Conservation (phyloP, 257 asterid species). For the Rauvolfia tetraphylla region DNA sequence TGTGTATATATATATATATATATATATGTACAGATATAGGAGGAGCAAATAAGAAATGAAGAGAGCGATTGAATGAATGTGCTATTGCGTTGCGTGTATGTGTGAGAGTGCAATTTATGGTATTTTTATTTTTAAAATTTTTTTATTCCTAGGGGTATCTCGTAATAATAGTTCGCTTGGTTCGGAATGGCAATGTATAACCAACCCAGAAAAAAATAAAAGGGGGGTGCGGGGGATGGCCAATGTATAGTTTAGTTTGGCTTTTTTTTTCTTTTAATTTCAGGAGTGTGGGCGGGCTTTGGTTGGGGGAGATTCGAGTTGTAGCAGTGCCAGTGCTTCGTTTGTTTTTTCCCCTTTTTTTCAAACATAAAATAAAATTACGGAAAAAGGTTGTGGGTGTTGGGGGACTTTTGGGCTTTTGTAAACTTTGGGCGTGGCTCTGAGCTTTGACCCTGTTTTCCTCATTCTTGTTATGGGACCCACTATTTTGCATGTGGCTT, state of each 20-base stretch:
- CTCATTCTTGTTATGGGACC: not conserved
- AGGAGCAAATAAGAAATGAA: not conserved
- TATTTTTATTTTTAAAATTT: not conserved
- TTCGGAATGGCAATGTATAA: too few species aligned
- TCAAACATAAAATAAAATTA: not conserved
- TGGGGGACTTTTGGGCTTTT: not conserved
- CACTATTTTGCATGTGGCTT: not conserved
- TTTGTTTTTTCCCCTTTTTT: not conserved
- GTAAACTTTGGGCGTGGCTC: not conserved
- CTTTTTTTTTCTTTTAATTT: too few species aligned
- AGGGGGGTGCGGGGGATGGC: too few species aligned
- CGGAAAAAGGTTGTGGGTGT: not conserved
- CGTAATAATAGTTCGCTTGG: too few species aligned
- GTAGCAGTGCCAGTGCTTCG: not conserved
- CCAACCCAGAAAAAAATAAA: too few species aligned
- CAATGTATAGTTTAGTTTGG: too few species aligned
- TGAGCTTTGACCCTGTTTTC: not conserved
- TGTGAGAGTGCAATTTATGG: not conserved
- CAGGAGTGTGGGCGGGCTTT: too few species aligned
- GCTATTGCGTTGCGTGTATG: not conserved
- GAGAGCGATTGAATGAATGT: not conserved
- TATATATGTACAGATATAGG: not conserved
- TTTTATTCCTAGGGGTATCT: not conserved
- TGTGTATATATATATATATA: not conserved
- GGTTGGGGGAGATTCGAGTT: not conserved